Evolutionary conservation across 2,329 filamentous ascomycete species (phyloP).

Genomic region (Fusarium albidum): DNA sequence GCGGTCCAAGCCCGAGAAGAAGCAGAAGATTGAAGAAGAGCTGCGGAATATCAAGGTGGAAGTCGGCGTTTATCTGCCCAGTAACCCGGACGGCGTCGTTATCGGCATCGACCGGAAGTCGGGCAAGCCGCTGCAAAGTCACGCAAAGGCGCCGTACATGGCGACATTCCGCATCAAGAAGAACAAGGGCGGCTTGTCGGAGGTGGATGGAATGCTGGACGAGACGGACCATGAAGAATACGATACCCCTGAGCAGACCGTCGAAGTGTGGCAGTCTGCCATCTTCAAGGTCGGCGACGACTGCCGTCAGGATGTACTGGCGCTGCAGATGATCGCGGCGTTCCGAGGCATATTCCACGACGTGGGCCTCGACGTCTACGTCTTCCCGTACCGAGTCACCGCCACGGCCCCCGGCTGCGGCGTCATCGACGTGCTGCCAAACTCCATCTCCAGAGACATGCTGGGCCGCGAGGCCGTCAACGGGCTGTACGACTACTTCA

Average conservation of each 20-base stretch:
- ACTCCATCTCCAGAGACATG: slow-evolving; percentile 99
- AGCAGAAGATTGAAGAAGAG: slow-evolving; percentile 98
- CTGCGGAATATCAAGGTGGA: slow-evolving; percentile 97
- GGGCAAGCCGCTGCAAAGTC: slow-evolving; percentile 95
- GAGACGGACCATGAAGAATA: slow-evolving; percentile 52
- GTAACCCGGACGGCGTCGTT: slow-evolving; percentile 95
- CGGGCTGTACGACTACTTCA: slow-evolving; percentile 97
- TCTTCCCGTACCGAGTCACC: slow-evolving; percentile 96
- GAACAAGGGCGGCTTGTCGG: slow-evolving; percentile 64
- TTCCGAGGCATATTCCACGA: slow-evolving; percentile 97
- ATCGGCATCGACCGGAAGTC: slow-evolving; percentile 98
- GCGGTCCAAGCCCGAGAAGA: slow-evolving; percentile 92
- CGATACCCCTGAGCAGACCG: slow-evolving; percentile 59
- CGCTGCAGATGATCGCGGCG: slow-evolving; percentile 95
- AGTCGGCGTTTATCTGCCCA: slow-evolving; percentile 95
- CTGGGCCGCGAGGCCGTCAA: slow-evolving; percentile 97
- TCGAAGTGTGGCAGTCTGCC: slow-evolving; percentile 98
- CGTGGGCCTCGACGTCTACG: slow-evolving; percentile 94
- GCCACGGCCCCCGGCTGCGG: slow-evolving; percentile 97
- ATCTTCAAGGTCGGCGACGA: slow-evolving; percentile 99
- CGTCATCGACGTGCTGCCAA: slow-evolving; percentile 97
- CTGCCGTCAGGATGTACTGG: slow-evolving; percentile 95
- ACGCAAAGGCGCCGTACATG: slow-evolving; percentile 99
- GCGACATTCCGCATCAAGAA: slow-evolving; percentile 98
- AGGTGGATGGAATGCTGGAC: slow-evolving; percentile 60